Evolutionary conservation across 2,329 filamentous ascomycete genomes (phyloP).

Genomic region (Dactylellina sp.): DNA sequence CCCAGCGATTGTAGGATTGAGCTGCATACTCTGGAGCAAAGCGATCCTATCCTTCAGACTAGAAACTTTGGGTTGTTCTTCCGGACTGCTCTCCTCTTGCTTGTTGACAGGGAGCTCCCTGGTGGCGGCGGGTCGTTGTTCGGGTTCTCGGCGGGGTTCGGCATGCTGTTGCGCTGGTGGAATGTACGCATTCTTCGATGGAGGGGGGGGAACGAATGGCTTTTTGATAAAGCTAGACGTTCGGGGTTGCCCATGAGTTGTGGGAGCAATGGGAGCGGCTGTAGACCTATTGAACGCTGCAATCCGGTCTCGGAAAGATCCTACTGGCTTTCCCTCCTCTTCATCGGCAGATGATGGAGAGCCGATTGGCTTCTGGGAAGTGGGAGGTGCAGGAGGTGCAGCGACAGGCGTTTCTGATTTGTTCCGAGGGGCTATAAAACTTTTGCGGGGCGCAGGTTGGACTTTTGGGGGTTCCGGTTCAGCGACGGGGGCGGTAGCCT

Average conservation of each 20-base stretch:
- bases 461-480: constrained; percentile 33
- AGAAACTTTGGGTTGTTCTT: constrained; percentile 89
- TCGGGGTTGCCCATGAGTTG: constrained; percentile 73
- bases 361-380: constrained; percentile 17
- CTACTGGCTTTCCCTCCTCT: constrained; percentile 48
- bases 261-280: constrained; percentile 83
- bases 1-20: constrained; percentile 83
- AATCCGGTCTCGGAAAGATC: constrained; percentile 93
- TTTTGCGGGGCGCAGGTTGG: constrained; percentile 26
- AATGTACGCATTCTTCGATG: constrained; percentile 89
- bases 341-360: constrained; percentile 34
- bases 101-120: constrained; percentile 48
- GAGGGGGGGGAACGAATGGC: constrained; percentile 93
- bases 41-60: constrained; percentile 96
- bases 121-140: constrained; percentile 65
- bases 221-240: constrained; percentile 86
- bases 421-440: constrained; percentile 53
- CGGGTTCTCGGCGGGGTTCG: constrained; percentile 84
- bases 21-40: constrained; percentile 89
- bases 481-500: background rate
- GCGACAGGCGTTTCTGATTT: constrained; percentile 59
- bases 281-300: constrained; percentile 94
- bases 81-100: constrained; percentile 68
- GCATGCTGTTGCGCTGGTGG: constrained; percentile 78
- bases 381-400: constrained; percentile 58